Conservation (phyloP, 805 yeast species). For the Barnettozyma wickerhamii region DNA sequence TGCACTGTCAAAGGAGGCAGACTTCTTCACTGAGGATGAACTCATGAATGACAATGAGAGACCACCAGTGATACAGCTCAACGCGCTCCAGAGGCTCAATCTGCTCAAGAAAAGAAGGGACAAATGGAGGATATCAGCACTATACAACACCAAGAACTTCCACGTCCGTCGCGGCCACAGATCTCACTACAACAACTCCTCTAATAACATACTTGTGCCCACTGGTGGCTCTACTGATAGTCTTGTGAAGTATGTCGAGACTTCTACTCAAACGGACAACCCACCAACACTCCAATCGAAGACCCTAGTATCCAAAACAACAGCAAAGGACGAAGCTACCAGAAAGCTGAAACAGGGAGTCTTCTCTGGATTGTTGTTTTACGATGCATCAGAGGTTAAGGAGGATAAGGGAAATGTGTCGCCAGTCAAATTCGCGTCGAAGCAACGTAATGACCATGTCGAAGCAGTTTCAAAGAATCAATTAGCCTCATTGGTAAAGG, state of each 20-base stretch:
- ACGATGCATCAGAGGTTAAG: slow-evolving; percentile 21
- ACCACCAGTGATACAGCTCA: slow-evolving; percentile 28
- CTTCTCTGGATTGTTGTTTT: slow-evolving; percentile 23
- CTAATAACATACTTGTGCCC: not conserved
- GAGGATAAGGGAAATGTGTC: slow-evolving; percentile 12
- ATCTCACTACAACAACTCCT: slow-evolving; percentile 2
- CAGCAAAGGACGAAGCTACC: slow-evolving; percentile 17
- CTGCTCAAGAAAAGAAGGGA: slow-evolving; percentile 22
- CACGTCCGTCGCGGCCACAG: slow-evolving; percentile 7
- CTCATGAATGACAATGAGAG: slow-evolving; percentile 17
- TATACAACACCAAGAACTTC: slow-evolving; percentile 19
- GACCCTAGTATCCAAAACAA: slow-evolving; percentile 7
- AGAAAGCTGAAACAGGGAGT: slow-evolving; percentile 22
- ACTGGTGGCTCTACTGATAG: not conserved
- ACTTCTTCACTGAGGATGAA: not conserved
- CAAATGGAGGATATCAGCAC: slow-evolving; percentile 24
- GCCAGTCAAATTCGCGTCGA: slow-evolving; percentile 19
- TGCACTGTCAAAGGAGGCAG: no score
- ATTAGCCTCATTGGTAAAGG: slow-evolving; percentile 15
- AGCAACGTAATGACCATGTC: slow-evolving; percentile 6
- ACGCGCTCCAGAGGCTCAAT: slow-evolving; percentile 24
- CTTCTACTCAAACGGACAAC: slow-evolving; percentile 23
- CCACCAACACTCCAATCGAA: slow-evolving; percentile 19
- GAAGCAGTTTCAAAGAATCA: slow-evolving; percentile 10
- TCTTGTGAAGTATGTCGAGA: slow-evolving; percentile 14